Evolutionary conservation across 1,284 basidiomycete genomes (phyloP).

Genomic region (Moesziomyces sp.): DNA sequence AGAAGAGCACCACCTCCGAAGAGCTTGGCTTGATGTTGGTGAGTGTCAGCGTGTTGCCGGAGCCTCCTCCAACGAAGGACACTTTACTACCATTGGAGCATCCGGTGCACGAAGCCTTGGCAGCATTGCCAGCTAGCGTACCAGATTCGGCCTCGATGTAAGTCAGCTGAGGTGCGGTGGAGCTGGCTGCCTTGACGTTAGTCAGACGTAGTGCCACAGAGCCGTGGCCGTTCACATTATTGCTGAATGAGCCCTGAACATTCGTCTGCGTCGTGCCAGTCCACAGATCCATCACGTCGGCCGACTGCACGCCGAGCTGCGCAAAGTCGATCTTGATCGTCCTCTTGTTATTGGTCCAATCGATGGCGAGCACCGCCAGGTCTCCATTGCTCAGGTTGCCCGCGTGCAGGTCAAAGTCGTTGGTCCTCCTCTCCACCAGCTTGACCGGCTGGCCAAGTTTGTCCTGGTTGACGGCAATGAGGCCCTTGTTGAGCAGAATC

Average conservation of each 20-base stretch:
- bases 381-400: constrained; percentile 45
- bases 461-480: constrained; percentile 61
- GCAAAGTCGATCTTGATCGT: constrained; percentile 41
- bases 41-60: constrained; percentile 21
- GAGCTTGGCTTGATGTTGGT: constrained; percentile 18
- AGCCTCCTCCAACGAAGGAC: constrained; percentile 24
- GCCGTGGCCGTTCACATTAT: constrained; percentile 40
- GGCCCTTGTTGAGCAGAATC: constrained; percentile 58
- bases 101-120: constrained; percentile 25
- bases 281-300: constrained; percentile 44
- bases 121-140: constrained; percentile 11
- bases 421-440: constrained; percentile 44
- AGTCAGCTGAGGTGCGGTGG: constrained; percentile 10
- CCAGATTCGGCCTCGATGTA: constrained; percentile 33
- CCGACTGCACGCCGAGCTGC: constrained; percentile 26
- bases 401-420: constrained; percentile 38
- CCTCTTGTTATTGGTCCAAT: constrained; percentile 30
- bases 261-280: constrained; percentile 8
- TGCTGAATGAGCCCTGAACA: constrained; percentile 19
- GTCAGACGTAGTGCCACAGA: constrained; percentile 32
- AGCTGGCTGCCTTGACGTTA: constrained; percentile 23
- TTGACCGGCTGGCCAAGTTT: constrained; percentile 47
- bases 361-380: constrained; percentile 40
- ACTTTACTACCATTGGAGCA: constrained; percentile 42
- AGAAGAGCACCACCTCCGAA: constrained; percentile 28